Evolutionary conservation across 768 basidiomycete genomes (phyloP).

Genomic region (Cystofilobasidium capitatum): DNA sequence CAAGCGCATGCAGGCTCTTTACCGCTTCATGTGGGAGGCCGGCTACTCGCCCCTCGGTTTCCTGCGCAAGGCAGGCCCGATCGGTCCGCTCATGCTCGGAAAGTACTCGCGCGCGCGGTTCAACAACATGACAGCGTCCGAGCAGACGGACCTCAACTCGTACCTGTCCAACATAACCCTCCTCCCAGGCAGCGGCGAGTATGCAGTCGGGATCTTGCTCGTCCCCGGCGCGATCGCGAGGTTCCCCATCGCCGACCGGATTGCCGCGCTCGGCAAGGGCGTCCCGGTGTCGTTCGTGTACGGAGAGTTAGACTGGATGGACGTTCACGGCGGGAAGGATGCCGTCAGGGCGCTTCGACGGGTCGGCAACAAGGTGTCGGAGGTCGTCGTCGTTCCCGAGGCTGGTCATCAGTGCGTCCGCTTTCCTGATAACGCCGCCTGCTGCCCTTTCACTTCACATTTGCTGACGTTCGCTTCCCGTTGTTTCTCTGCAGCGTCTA

Average conservation of each 20-base stretch:
- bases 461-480: neutral
- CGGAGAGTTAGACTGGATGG: slow-evolving; percentile 23
- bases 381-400: slow-evolving; percentile 9
- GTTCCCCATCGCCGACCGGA: slow-evolving; percentile 2
- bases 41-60: slow-evolving; percentile 4
- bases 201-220: slow-evolving; percentile 9
- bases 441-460: neutral
- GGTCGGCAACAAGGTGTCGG: slow-evolving; percentile 6
- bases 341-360: slow-evolving; percentile 9
- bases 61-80: slow-evolving; percentile 6
- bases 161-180: slow-evolving; percentile 18
- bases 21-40: neutral
- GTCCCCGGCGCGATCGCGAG: slow-evolving; percentile 21
- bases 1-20: neutral
- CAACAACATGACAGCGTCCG: neutral
- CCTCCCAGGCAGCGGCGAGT: slow-evolving; percentile 21
- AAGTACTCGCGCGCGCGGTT: neutral
- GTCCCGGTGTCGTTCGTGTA: slow-evolving; percentile 6
- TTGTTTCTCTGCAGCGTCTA: slow-evolving; percentile 7
- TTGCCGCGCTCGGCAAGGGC: neutral
- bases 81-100: slow-evolving; percentile 1
- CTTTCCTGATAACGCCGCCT: too few species aligned
- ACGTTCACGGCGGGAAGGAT: slow-evolving; percentile 14
- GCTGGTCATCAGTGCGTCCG: slow-evolving; percentile 23
- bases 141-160: neutral